These are phyloP conservation scores for Escovopsis sp. DNA, from an alignment of 2,329 filamentous ascomycete species.

Conservation along the genomic window DNA sequence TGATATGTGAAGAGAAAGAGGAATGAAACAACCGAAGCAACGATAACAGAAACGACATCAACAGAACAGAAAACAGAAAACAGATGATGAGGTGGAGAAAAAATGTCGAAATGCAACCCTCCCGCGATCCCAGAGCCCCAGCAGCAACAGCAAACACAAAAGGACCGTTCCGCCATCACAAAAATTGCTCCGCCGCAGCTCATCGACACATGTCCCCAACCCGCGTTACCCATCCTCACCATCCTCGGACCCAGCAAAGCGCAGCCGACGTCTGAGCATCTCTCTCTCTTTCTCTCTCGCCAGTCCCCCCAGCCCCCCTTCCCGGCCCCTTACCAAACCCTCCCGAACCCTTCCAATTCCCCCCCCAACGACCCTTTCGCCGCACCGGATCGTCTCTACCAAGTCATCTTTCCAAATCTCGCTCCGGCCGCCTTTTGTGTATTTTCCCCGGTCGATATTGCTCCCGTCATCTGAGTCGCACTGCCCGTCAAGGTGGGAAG, in stretches of 20 bases:
- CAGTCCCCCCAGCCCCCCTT: no score
- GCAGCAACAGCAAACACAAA: neutral
- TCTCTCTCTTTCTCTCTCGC: neutral
- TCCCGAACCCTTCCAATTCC: neutral
- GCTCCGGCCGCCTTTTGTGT: constrained; percentile 5
- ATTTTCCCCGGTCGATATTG: constrained; percentile 1
- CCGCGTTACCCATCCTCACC: no score
- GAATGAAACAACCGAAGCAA: constrained; percentile 2
- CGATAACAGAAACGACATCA: neutral
- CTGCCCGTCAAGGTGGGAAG: neutral
- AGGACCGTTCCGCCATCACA: neutral
- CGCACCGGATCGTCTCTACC: neutral
- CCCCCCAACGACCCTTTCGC: constrained; percentile 1
- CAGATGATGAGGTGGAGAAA: no score
- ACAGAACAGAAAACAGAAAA: neutral
- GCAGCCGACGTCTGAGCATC: neutral
- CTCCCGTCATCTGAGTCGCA: neutral
- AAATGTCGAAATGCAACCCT: neutral
- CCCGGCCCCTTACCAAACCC: neutral
- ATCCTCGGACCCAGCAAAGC: no score
- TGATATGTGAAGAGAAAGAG: constrained; percentile 4
- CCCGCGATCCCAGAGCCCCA: neutral
- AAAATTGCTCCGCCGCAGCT: neutral
- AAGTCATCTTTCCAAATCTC: constrained; percentile 4
- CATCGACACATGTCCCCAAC: no score